Base-by-base conservation (phyloP, 2,329 filamentous ascomycete genomes). In the Alternaria triticina region DNA sequence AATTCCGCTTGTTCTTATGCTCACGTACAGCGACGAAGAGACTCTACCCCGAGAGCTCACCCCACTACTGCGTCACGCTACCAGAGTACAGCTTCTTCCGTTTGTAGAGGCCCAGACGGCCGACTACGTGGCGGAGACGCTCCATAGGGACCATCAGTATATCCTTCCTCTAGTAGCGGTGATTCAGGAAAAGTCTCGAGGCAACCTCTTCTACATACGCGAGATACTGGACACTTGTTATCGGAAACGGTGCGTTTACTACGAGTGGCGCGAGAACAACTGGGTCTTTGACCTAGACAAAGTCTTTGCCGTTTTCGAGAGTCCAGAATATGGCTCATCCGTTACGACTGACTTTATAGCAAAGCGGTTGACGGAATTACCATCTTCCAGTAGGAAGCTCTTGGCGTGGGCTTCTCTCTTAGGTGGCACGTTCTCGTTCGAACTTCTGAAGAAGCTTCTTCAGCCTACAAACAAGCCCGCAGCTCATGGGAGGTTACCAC, bases 151-250 rank as follows among this genome's bases (percentile, higher is more conserved):
- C 8, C 87, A 86, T 61, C 89, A 92, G 33, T 91, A 93, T 50
- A 87, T 96, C 1, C 82, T 92, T 1, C 90, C 94, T 0, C 83
- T 98, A 17, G 91, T 92, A 3, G 88, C 94, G 7, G 92, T 97
- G 10, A 89, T 97, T 6, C 92, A 96, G 77, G 94, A 95, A 73
- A 96, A 96, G 81, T 95, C 92, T 9, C 88, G 88, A 25, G 94
- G 94, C 2, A 97, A 97, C 65, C 91, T 94, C 0, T 97, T 97
- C 74, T 96, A 96, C 74, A 91, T 97, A 78, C 87, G 93, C 59
- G 93, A 97, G 80, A 96, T 97, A 87, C 86, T 97, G 5, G 92
- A 92, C 74, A 90, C 91, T 4, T 96, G 93, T 76, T 90, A 97
- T 77, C 89, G 92, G 44, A 96, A 93, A 75, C 90, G 90, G 69